These are phyloP conservation scores for Cetraspora pellucida DNA, from an alignment of 192 early-diverging fungal species.

Conservation along the genomic window DNA sequence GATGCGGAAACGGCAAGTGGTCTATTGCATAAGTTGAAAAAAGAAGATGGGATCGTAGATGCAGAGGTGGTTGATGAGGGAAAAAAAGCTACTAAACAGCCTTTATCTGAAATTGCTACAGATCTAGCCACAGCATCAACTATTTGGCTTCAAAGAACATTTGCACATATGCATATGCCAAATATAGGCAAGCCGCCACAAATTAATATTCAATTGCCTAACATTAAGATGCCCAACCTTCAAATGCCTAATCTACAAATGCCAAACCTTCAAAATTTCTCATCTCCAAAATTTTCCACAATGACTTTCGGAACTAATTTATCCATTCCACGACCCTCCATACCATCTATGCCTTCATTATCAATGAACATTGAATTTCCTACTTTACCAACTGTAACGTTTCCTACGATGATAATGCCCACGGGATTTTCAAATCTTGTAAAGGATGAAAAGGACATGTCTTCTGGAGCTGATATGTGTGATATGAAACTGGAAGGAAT, in stretches of 20 bases:
- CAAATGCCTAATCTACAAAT: constrained; percentile 33
- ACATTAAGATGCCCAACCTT: constrained; percentile 34
- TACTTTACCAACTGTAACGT: constrained; percentile 19
- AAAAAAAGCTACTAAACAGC: constrained; percentile 24
- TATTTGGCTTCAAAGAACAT: constrained; percentile 50
- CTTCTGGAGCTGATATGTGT: background rate
- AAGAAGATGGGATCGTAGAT: constrained; percentile 30
- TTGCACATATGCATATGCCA: constrained; percentile 45
- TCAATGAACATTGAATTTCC: constrained; percentile 33
- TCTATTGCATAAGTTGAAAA: constrained; percentile 12
- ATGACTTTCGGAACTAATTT: constrained; percentile 29
- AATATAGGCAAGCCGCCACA: constrained; percentile 30
- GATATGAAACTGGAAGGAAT: background rate
- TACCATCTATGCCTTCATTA: constrained; percentile 33
- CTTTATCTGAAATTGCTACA: constrained; percentile 39
- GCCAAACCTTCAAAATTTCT: constrained; percentile 10
- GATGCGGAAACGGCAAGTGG: constrained; percentile 8
- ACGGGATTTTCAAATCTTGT: constrained; percentile 6
- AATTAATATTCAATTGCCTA: constrained; percentile 27
- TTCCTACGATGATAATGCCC: constrained; percentile 23
- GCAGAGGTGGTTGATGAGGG: constrained; percentile 23
- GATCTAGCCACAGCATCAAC: constrained; percentile 37
- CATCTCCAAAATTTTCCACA: constrained; percentile 33
- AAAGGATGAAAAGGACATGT: constrained; percentile 9
- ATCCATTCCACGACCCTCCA: constrained; percentile 29